Percentiles rank a stretch among this genome's conserved stretches.
These are phyloP conservation scores for Yueomyces sp. DNA, from an alignment of 805 yeast species.

Conservation along the genomic window DNA sequence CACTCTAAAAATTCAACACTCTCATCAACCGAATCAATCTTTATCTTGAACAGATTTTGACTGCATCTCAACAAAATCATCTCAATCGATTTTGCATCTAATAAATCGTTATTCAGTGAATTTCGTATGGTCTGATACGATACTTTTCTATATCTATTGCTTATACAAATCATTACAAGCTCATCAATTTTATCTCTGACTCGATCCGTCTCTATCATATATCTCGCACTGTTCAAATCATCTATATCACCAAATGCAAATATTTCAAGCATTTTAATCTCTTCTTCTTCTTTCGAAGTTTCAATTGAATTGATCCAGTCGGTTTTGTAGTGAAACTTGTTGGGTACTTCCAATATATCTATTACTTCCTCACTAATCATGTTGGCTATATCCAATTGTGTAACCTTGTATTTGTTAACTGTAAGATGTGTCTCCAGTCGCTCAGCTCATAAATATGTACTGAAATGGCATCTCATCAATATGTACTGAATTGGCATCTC, in stretches of 20 bases:
- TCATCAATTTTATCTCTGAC: constrained; percentile 9
- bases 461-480: too few species aligned
- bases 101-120: constrained; percentile 2
- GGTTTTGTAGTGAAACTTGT: constrained; percentile 13
- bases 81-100: constrained; percentile 10
- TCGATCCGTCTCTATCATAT: too few species aligned
- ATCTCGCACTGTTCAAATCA: constrained; percentile 2
- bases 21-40: constrained; percentile 13
- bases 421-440: too few species aligned
- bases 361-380: too few species aligned
- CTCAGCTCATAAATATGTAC: too few species aligned
- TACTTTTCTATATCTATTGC: constrained; percentile 8
- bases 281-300: neutral
- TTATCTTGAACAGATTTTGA: neutral
- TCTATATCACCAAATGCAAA: constrained; percentile 17
- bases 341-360: constrained; percentile 2
- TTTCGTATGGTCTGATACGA: constrained; percentile 3
- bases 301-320: constrained; percentile 11
- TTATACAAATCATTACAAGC: constrained; percentile 13
- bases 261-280: constrained; percentile 11
- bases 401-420: too few species aligned
- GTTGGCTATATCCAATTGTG: too few species aligned
- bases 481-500: too few species aligned
- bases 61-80: constrained; percentile 6
- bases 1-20: constrained; percentile 5